These are phyloP conservation scores for Massospora cicadina DNA, from an alignment of 371 early-diverging fungal genomes.

Conservation along the genomic window DNA sequence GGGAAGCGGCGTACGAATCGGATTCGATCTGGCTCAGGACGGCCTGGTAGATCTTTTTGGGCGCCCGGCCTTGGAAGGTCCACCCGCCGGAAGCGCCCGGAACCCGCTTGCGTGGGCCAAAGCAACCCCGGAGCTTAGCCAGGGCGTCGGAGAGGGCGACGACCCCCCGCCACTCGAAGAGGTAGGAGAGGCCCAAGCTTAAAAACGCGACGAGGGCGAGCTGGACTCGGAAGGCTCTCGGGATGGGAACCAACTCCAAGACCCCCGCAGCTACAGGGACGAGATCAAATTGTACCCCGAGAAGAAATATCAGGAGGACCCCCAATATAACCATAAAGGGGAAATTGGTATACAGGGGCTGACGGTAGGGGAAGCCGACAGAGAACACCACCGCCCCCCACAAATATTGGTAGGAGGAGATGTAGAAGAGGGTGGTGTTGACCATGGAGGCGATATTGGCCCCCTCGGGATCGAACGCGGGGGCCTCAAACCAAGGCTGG, in stretches of 20 bases:
- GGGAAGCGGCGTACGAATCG: not conserved
- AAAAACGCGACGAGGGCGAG: not conserved
- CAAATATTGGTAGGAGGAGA: constrained; percentile 85
- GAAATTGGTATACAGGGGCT: constrained; percentile 61
- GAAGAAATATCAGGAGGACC: not conserved
- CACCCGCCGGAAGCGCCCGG: not conserved
- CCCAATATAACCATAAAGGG: not conserved
- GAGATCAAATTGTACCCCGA: not conserved
- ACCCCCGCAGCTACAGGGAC: not conserved
- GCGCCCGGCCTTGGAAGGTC: not conserved
- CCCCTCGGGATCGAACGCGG: constrained; percentile 41
- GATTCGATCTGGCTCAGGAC: not conserved
- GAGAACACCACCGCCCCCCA: constrained; percentile 76
- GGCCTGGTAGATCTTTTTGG: not conserved
- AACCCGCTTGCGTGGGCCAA: not conserved
- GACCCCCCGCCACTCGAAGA: not conserved
- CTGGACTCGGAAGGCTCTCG: not conserved
- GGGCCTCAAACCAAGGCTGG: constrained; percentile 50
- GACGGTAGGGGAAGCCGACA: constrained; percentile 86
- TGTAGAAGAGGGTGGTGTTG: constrained; percentile 74
- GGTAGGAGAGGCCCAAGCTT: not conserved
- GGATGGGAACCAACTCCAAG: constrained; percentile 7
- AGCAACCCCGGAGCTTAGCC: not conserved
- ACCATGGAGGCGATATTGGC: constrained; percentile 57
- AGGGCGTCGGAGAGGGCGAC: not conserved